Percentiles rank a stretch among this genome's conserved stretches.
These are phyloP conservation scores for Davidsoniella australis DNA, from an alignment of 2,329 filamentous ascomycete genomes.

Conservation along the genomic window DNA sequence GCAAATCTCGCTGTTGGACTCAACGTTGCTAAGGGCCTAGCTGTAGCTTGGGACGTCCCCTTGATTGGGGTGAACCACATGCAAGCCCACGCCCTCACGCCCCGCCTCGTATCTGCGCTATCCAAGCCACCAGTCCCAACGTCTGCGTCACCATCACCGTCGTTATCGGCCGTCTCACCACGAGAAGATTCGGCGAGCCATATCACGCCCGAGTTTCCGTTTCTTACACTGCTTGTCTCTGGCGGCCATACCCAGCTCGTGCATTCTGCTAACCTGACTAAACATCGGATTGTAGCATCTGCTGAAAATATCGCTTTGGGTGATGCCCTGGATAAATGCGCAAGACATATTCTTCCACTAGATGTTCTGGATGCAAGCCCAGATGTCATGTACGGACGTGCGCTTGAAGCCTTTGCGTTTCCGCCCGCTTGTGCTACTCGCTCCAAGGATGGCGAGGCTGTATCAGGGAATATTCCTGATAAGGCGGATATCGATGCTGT, in stretches of 20 bases:
- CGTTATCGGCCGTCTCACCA: neutral
- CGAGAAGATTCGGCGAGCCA: neutral
- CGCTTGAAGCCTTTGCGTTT: slow-evolving; percentile 69
- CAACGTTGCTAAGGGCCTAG: slow-evolving; percentile 72
- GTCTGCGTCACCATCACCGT: neutral
- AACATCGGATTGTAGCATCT: slow-evolving; percentile 57
- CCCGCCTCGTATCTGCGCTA: slow-evolving; percentile 55
- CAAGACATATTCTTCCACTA: slow-evolving; percentile 55
- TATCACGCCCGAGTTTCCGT: slow-evolving; percentile 43
- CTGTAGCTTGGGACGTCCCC: slow-evolving; percentile 67
- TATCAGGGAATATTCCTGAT: too few species aligned
- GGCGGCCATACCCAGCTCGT: slow-evolving; percentile 86
- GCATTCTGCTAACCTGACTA: slow-evolving; percentile 47
- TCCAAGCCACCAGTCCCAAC: slow-evolving; percentile 10
- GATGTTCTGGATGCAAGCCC: slow-evolving; percentile 34
- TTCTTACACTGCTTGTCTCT: slow-evolving; percentile 74
- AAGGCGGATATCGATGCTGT: slow-evolving; percentile 13
- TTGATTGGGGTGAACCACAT: slow-evolving; percentile 86
- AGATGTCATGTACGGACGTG: slow-evolving; percentile 62
- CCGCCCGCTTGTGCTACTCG: slow-evolving; percentile 21
- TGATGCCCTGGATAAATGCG: slow-evolving; percentile 76
- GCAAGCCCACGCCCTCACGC: slow-evolving; percentile 88
- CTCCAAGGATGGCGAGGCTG: too few species aligned
- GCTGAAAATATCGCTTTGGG: slow-evolving; percentile 76
- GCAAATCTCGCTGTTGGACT: slow-evolving; percentile 63